Evolutionary conservation across 176 grass and related monocot genomes (phyloP).

Genomic region (Avena sativa): DNA sequence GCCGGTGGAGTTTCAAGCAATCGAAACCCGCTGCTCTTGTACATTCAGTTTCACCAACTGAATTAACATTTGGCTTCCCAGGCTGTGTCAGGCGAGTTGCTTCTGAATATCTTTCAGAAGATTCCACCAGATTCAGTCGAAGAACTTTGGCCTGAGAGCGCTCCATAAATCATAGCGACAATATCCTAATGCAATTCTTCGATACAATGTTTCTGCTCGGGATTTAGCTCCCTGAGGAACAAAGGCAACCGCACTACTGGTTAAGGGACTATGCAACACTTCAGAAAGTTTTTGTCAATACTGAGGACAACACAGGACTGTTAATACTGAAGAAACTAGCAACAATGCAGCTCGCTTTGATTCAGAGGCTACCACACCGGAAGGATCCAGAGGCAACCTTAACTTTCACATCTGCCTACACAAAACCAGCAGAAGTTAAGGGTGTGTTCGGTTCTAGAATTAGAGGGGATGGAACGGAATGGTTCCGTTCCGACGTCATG

Average conservation of each 20-base stretch:
- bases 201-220: constrained; percentile 76
- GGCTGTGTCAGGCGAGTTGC: background rate
- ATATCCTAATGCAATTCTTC: constrained; percentile 82
- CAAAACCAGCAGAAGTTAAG: background rate
- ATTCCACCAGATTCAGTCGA: constrained; percentile 70
- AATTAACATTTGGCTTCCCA: constrained; percentile 19
- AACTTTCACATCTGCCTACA: constrained; percentile 71
- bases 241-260: constrained; percentile 6
- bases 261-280: background rate
- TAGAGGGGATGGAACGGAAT: no score
- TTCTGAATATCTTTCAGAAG: constrained; percentile 58
- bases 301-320: background rate
- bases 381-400: constrained; percentile 66
- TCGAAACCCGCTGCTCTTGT: constrained; percentile 36
- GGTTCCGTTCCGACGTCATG: no score
- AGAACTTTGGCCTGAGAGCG: constrained; percentile 74
- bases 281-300: background rate
- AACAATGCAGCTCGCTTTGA: constrained; percentile 83
- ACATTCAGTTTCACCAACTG: constrained; percentile 29
- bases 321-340: constrained; percentile 1
- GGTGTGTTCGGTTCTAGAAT: no score
- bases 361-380: constrained; percentile 69
- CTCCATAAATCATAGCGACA: constrained; percentile 62
- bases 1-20: background rate
- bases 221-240: constrained; percentile 71